These are phyloP conservation scores for Lachnum nothofagi DNA, from an alignment of 2,329 filamentous ascomycete genomes.

Conservation along the genomic window DNA sequence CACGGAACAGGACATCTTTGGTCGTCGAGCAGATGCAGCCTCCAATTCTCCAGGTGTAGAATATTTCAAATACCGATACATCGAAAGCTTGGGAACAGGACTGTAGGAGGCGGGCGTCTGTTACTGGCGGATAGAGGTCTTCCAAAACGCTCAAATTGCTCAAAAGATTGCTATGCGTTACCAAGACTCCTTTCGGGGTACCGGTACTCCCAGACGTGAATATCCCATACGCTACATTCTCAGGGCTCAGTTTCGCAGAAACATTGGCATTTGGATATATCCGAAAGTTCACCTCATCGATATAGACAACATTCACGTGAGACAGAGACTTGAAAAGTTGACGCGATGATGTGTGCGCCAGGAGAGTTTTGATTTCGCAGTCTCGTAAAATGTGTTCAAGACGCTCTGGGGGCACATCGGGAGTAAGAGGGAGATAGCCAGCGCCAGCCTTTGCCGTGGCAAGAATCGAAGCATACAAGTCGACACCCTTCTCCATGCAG, in stretches of 20 bases:
- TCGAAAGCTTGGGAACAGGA: slow-evolving; percentile 82
- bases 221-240: slow-evolving; percentile 63
- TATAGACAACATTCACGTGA: slow-evolving; percentile 22
- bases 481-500: slow-evolving; percentile 69
- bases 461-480: slow-evolving; percentile 69
- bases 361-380: slow-evolving; percentile 46
- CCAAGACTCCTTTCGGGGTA: slow-evolving; percentile 70
- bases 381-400: slow-evolving; percentile 58
- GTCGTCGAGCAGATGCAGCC: slow-evolving; percentile 72
- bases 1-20: slow-evolving; percentile 68
- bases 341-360: slow-evolving; percentile 36
- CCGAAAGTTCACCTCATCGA: slow-evolving; percentile 29
- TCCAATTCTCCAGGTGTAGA: slow-evolving; percentile 74
- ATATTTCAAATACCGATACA: slow-evolving; percentile 85
- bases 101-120: slow-evolving; percentile 59
- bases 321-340: slow-evolving; percentile 16
- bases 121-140: slow-evolving; percentile 56
- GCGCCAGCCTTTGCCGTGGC: slow-evolving; percentile 69
- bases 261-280: slow-evolving; percentile 18
- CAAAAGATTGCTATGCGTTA: slow-evolving; percentile 70
- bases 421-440: slow-evolving; percentile 74
- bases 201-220: slow-evolving; percentile 81
- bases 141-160: slow-evolving; percentile 68
- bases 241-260: slow-evolving; percentile 8
- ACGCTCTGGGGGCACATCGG: slow-evolving; percentile 61